These are phyloP conservation scores for Guadua angustifolia DNA, from an alignment of 176 grass and related monocot species.

Conservation along the genomic window DNA sequence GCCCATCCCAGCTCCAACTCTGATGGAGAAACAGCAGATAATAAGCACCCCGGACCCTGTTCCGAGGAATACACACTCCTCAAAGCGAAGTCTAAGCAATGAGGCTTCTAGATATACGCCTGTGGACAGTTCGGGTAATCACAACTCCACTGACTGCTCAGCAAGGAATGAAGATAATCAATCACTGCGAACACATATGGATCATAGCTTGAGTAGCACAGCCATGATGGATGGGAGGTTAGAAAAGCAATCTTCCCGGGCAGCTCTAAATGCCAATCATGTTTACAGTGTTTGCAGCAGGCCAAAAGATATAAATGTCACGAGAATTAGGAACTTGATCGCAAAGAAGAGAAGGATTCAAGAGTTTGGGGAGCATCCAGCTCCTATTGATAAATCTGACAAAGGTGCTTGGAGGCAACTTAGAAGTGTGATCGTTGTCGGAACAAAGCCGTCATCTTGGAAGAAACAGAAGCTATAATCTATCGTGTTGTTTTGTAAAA, in stretches of 20 bases:
- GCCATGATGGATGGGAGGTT: slow-evolving; percentile 14
- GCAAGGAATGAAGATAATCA: slow-evolving; percentile 27
- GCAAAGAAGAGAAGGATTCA: slow-evolving; percentile 56
- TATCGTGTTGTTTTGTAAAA: slow-evolving; percentile 17
- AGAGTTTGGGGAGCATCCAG: slow-evolving; percentile 36
- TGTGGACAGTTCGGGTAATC: not conserved
- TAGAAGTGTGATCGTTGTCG: slow-evolving; percentile 36
- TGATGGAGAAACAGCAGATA: slow-evolving; percentile 17
- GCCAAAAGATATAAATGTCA: slow-evolving; percentile 16
- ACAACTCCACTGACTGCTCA: not conserved
- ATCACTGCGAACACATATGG: slow-evolving; percentile 3
- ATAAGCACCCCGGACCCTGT: slow-evolving; percentile 42
- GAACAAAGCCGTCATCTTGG: slow-evolving; percentile 34
- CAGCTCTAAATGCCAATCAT: slow-evolving; percentile 23
- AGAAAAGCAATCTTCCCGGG: slow-evolving; percentile 20
- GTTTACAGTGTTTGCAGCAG: not conserved
- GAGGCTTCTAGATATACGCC: slow-evolving; percentile 17
- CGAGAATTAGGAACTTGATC: slow-evolving; percentile 41
- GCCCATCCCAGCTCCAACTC: slow-evolving; percentile 12
- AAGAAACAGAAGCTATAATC: slow-evolving; percentile 47
- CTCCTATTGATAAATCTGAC: slow-evolving; percentile 24
- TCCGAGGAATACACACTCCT: slow-evolving; percentile 32
- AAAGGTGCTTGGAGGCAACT: slow-evolving; percentile 37
- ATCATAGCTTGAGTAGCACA: slow-evolving; percentile 13
- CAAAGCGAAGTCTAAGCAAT: slow-evolving; percentile 36